Evolutionary conservation across 352 stramenopile genomes (phyloP).

Genomic region (Phytophthora parvispora): DNA sequence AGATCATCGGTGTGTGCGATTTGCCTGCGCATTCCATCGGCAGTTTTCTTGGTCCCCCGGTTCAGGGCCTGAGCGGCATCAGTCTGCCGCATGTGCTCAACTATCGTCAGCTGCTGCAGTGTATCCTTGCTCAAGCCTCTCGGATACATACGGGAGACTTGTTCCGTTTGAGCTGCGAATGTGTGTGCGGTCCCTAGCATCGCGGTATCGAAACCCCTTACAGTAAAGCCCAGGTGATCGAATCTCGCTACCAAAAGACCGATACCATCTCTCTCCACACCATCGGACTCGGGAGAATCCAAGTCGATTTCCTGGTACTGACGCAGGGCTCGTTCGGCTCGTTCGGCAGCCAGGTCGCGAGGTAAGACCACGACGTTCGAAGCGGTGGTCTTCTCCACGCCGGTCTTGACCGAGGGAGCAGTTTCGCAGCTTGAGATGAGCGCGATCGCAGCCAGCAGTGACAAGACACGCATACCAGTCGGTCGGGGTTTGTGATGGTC

Average conservation of each 20-base stretch:
- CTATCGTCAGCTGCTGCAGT: neutral
- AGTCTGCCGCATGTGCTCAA: neutral
- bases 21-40: slow-evolving; percentile 3
- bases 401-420: neutral
- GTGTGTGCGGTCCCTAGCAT: neutral
- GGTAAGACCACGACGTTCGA: neutral
- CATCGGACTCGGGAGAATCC: neutral
- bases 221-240: neutral
- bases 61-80: neutral
- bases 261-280: neutral
- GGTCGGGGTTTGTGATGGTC: neutral
- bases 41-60: neutral
- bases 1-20: neutral
- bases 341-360: neutral
- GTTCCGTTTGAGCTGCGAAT: neutral
- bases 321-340: neutral
- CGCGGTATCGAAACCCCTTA: neutral
- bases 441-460: neutral
- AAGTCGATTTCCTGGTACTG: neutral
- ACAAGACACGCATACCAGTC: neutral
- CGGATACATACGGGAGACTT: neutral
- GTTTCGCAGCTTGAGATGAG: neutral
- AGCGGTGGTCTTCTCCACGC: neutral
- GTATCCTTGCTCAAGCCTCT: neutral
- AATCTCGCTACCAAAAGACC: neutral